phyloP scores from a whole-genome alignment of 768 basidiomycete species.

The Gymnopilus junonius region DNA sequence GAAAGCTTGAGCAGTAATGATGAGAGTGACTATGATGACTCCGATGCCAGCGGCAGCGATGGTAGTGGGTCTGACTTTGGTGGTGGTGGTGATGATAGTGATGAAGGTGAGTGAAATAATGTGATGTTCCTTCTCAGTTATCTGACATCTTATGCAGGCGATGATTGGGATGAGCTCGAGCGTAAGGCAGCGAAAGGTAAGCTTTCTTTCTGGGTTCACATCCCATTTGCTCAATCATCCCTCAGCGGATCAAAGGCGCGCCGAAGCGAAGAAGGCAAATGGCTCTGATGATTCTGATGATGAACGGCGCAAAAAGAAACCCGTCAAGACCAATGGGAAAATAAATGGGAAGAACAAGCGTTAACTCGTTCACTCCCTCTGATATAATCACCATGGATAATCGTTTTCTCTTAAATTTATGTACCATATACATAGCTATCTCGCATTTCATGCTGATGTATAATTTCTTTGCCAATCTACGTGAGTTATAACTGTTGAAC shows the following conservation, averaged over 20 bases:
- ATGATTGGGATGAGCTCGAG: slow-evolving; percentile 97
- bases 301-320: slow-evolving; percentile 53
- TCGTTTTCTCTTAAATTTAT: slow-evolving; percentile 11
- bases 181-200: slow-evolving; percentile 87
- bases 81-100: slow-evolving; percentile 54
- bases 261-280: slow-evolving; percentile 42
- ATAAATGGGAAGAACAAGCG: slow-evolving; percentile 25
- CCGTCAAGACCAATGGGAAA: slow-evolving; percentile 49
- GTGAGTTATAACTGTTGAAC: slow-evolving; percentile 37
- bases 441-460: not conserved
- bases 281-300: slow-evolving; percentile 60
- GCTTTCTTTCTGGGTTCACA: slow-evolving; percentile 29
- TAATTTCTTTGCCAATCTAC: slow-evolving; percentile 1
- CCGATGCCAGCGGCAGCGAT: slow-evolving; percentile 62
- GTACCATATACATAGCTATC: slow-evolving; percentile 4
- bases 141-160: slow-evolving; percentile 48
- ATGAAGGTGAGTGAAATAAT: slow-evolving; percentile 52
- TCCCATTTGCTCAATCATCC: slow-evolving; percentile 18
- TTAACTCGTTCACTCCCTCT: not conserved
- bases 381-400: not conserved
- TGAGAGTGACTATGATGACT: slow-evolving; percentile 75
- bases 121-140: slow-evolving; percentile 5
- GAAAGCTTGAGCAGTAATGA: slow-evolving; percentile 57
- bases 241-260: slow-evolving; percentile 55
- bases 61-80: slow-evolving; percentile 72